These are phyloP conservation scores for Eucalyptus tenuipes DNA, from an alignment of 345 rosid species.

Conservation along the genomic window DNA sequence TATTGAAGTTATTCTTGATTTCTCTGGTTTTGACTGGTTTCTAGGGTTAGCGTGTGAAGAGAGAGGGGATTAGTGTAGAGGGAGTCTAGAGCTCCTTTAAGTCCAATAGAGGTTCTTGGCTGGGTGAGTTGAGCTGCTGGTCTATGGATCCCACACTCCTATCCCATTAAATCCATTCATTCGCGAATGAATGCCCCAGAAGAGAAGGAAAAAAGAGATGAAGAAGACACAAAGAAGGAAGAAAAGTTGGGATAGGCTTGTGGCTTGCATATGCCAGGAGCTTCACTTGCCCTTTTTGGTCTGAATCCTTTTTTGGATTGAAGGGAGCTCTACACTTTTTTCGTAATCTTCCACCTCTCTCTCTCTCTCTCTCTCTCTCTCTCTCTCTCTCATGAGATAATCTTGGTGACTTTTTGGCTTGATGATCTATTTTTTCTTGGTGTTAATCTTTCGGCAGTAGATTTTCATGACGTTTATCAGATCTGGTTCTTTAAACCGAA, in stretches of 20 bases:
- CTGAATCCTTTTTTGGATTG: conserved; percentile 82
- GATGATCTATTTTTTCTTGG: background rate
- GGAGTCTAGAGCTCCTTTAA: conserved; percentile 67
- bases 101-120: conserved; percentile 68
- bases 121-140: conserved; percentile 69
- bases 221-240: background rate
- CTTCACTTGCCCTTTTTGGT: conserved; percentile 19
- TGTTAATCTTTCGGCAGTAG: background rate
- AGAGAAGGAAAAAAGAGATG: background rate
- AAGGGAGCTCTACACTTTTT: conserved; percentile 73
- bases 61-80: background rate
- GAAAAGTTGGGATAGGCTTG: conserved; percentile 9
- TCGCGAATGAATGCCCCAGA: conserved; percentile 4
- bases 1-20: background rate
- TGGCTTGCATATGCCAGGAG: conserved; percentile 93
- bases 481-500: background rate
- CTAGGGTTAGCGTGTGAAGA: background rate
- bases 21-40: background rate
- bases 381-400: background rate
- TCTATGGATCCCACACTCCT: conserved; percentile 81
- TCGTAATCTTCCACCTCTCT: background rate
- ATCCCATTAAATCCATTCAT: background rate
- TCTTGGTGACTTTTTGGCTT: background rate
- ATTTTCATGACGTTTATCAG: background rate
- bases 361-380: background rate